A percentile compares a stretch with the other conserved stretches of the same genome.
These are phyloP conservation scores for Penicillium dipodomyicola DNA, from an alignment of 495 filamentous ascomycete genomes.

Conservation along the genomic window DNA sequence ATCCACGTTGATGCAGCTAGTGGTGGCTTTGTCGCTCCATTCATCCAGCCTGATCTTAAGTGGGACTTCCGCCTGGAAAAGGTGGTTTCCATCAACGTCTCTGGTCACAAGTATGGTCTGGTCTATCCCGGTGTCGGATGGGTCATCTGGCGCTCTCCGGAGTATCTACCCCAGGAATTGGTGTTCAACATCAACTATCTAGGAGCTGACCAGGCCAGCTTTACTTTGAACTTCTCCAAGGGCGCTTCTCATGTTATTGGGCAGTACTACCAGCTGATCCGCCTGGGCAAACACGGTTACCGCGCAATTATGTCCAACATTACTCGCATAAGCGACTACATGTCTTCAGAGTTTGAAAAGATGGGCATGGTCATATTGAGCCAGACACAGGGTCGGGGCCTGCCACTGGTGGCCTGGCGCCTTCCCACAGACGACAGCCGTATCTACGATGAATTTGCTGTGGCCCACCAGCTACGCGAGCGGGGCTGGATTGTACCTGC, in stretches of 20 bases:
- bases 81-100: constrained; percentile 89
- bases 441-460: constrained; percentile 76
- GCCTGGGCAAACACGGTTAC: constrained; percentile 86
- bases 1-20: constrained; percentile 92
- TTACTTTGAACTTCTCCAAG: constrained; percentile 96
- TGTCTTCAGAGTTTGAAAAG: constrained; percentile 62
- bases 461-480: constrained; percentile 78
- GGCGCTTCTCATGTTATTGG: constrained; percentile 90
- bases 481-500: constrained; percentile 89
- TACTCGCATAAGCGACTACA: constrained; percentile 78
- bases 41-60: constrained; percentile 71
- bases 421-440: constrained; percentile 56
- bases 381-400: constrained; percentile 65
- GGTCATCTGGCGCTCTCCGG: constrained; percentile 82
- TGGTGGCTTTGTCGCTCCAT: constrained; percentile 88
- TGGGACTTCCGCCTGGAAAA: constrained; percentile 89
- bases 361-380: constrained; percentile 85
- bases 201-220: constrained; percentile 89
- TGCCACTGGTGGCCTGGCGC: constrained; percentile 85
- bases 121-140: constrained; percentile 92
- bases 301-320: constrained; percentile 83
- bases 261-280: constrained; percentile 94
- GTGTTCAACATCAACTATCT: constrained; percentile 99
- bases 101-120: constrained; percentile 81
- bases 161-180: constrained; percentile 82